phyloP scores from a whole-genome alignment of 306 rosid genomes.

The Carpinus fangiana region DNA sequence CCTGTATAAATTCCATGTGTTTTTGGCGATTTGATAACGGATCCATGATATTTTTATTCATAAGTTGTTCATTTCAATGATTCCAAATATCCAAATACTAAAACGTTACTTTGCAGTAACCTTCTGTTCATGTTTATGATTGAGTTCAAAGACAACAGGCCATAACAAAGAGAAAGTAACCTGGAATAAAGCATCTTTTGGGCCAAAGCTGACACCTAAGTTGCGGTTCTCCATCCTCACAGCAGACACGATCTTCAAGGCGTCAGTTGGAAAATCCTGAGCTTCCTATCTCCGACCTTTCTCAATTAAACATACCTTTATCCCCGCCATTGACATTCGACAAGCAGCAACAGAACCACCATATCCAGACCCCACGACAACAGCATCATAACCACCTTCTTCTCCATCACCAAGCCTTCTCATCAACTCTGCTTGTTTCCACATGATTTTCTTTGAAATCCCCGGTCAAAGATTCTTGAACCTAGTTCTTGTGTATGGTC shows the following conservation, averaged over 20 bases:
- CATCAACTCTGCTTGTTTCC: not conserved
- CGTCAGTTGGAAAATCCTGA: constrained; percentile 36
- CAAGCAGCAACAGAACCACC: constrained; percentile 43
- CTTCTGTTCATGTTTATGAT: not conserved
- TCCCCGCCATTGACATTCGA: constrained; percentile 36
- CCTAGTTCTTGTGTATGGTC: not conserved
- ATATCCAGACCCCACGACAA: constrained; percentile 43
- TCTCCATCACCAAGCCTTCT: constrained; percentile 24
- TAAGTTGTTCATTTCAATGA: not conserved
- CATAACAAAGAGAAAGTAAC: constrained; percentile 19
- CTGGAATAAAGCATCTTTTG: constrained; percentile 41
- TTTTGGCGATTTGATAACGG: not conserved
- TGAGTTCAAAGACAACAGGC: not conserved
- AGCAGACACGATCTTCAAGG: constrained; percentile 26
- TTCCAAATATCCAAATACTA: not conserved
- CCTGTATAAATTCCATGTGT: not conserved
- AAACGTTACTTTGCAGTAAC: not conserved
- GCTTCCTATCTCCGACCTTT: constrained; percentile 40
- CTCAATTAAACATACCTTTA: constrained; percentile 32
- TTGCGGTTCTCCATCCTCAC: constrained; percentile 32
- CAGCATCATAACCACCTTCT: constrained; percentile 30
- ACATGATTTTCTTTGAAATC: constrained; percentile 5
- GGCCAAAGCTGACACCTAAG: constrained; percentile 38
- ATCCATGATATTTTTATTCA: not conserved
- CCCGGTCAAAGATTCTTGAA: not conserved